Conservation (phyloP, 1,284 basidiomycete genomes). For the Hemileia vastatrix region DNA sequence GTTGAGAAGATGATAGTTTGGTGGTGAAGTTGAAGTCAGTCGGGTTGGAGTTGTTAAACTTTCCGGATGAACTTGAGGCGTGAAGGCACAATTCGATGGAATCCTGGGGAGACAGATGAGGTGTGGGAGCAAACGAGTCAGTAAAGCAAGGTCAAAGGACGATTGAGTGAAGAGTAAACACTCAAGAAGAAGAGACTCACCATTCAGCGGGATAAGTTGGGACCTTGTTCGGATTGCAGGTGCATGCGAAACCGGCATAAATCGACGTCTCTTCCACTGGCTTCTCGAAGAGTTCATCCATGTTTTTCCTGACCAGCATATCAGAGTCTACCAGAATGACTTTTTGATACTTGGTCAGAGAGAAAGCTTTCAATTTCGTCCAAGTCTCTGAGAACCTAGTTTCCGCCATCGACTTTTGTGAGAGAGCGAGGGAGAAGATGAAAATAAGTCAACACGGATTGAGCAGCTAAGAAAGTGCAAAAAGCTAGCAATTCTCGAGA, state of each 20-base stretch:
- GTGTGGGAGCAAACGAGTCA: background rate
- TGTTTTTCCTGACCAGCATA: slow-evolving; percentile 75
- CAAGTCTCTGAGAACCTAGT: too few relatives aligned
- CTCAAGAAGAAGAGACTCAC: slow-evolving; percentile 49
- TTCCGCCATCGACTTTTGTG: too few relatives aligned
- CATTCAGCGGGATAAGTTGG: slow-evolving; percentile 79
- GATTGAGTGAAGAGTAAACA: background rate
- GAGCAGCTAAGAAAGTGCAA: too few relatives aligned
- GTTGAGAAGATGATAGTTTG: slow-evolving; percentile 71
- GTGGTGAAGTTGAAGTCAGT: slow-evolving; percentile 51
- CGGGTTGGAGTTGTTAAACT: slow-evolving; percentile 50
- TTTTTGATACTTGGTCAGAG: too few relatives aligned
- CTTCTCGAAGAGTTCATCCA: slow-evolving; percentile 77
- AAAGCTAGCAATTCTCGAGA: background rate
- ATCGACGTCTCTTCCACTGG: slow-evolving; percentile 58
- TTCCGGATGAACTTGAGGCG: slow-evolving; percentile 47
- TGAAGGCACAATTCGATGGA: slow-evolving; percentile 77
- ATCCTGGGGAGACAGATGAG: slow-evolving; percentile 52
- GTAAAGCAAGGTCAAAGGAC: too few relatives aligned
- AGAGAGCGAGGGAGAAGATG: too few relatives aligned
- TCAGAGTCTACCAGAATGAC: slow-evolving; percentile 79
- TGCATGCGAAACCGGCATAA: slow-evolving; percentile 76
- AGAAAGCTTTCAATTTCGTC: too few relatives aligned
- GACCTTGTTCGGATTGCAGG: slow-evolving; percentile 80
- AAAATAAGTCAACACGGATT: too few relatives aligned